Base-by-base conservation (phyloP, 1,139 yeast genomes). In the Scheffersomyces illinoinensis region DNA sequence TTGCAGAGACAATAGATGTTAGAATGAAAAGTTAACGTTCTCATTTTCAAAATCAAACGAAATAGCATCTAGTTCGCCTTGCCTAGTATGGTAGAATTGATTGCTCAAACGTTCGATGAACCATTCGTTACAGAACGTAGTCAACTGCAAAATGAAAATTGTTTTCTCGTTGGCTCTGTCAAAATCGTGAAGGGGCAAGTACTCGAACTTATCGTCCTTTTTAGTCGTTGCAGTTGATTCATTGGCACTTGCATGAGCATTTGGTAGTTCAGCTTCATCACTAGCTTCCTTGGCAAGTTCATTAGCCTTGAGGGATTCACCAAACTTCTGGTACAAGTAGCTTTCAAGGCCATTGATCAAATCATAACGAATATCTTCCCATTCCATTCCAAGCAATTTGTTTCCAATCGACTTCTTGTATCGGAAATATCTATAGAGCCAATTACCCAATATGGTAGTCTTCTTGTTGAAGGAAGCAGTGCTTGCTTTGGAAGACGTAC, bases 311-410 rank as follows among this genome's bases (percentile, higher is more conserved):
- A 66, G 61, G 18, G 71, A 67, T 55, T 71, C 73, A 1, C 84
- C 83, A 58, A 72, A 71, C 53, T 71, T 75, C 55, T 72, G 72
- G 64, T 79, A 78, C 50, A 76, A 57, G 54, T 71, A 71, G 12
- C 70, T 68, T 60, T 81, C 85, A 19, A 78, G 65, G 1, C 83
- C 83, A 59, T 72, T 71, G 4, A 75, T 63, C 52, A 79, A 64
- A 53, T 81, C 85, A 57, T 75, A 72, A 48, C 84, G 68, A 51
- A 80, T 75, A 57, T 77, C 81, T 60, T 81, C 84, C 84, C 83
- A 81, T 66, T 79, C 84, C 65, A 81, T 76, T 1, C 78, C 82
- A 39, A 79, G 60, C 21, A 79, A 65, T 39, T 79, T 79, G 65
- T 76, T 77, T 2, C 75, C 74, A n/a, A 73, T 69, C 3, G 76